Base-by-base conservation (phyloP, 495 filamentous ascomycete species). In the Hypoxylon crocopeplum region DNA sequence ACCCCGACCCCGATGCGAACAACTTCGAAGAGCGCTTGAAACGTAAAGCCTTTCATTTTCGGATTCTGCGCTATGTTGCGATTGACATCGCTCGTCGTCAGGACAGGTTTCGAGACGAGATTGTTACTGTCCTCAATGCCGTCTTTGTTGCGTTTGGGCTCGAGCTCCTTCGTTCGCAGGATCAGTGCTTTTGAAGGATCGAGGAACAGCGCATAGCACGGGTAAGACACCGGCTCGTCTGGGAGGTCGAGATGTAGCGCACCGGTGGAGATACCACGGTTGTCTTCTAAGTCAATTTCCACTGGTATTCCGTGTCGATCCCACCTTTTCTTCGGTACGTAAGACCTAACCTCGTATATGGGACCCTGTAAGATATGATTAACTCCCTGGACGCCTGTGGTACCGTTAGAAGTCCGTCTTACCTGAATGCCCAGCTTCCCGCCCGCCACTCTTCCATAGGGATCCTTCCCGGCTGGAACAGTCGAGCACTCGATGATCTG, bases 101-200 rank as follows among this genome's bases (percentile, higher is more conserved):
- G 19, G 8, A 54, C 25, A 1, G 22, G 16, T 7, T 48, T 52
- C 10, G 54, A 11, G 15, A 38, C 48, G 0, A 54, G 21, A 30
- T 13, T 16, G 12, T 37, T 17, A 0, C 27, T 13, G 7, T 46
- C 37, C 11, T 44, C 24, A 5, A 37, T 44, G 22, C 54, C 22
- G 32, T 46, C 30, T 25, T 49, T 16, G 33, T 45, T 40, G n/a
- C 4, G 27, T 38, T 50, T 48, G 3, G 53, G 29, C n/a, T 58
- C 36, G 16, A 51, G 4, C 5, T 64, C 36, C 16, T 39, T 56
- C 1, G 30, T 49, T 37, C 30, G 48, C 5, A 54, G 40, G 42
- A 63, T 63, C 7, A 53, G 22, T n/a, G 60, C 60, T 44, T 49
- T 64, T 3, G 53, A 49, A 5, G 54, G 60, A 38, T 54, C 48